A percentile compares a stretch with the other conserved stretches of the same genome.
These are phyloP conservation scores for Penicillium chermesinum DNA, from an alignment of 495 filamentous ascomycete genomes.

Conservation along the genomic window DNA sequence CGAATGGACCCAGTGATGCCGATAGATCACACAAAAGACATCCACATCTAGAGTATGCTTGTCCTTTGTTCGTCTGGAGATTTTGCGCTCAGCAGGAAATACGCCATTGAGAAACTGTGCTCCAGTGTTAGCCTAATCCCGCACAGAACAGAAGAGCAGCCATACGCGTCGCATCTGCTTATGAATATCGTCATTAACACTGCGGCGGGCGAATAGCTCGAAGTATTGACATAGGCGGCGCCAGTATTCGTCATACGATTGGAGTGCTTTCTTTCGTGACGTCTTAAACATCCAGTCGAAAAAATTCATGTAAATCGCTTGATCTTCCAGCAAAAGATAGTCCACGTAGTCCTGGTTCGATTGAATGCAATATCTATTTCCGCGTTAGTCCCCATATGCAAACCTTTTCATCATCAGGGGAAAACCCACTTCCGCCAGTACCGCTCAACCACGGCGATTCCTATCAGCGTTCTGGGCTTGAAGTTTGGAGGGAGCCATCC, in stretches of 20 bases:
- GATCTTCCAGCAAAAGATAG: conserved; percentile 21
- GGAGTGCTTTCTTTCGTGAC: conserved; percentile 21
- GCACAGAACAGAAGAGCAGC: not conserved
- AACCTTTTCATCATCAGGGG: no score
- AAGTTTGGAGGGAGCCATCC: conserved; percentile 30
- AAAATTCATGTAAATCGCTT: conserved; percentile 29
- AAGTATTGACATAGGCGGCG: conserved; percentile 24
- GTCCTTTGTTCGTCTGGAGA: conserved; percentile 1
- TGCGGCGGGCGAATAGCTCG: conserved; percentile 16
- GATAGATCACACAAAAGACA: conserved; percentile 8
- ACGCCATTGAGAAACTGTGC: not conserved
- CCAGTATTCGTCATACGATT: conserved; percentile 30
- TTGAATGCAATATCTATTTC: conserved; percentile 27
- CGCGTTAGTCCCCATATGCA: no score
- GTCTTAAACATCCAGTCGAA: conserved; percentile 29
- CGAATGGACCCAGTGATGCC: conserved; percentile 7
- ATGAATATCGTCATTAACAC: conserved; percentile 14
- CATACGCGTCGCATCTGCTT: conserved; percentile 13
- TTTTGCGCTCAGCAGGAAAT: conserved; percentile 3
- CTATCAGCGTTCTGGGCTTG: conserved; percentile 24
- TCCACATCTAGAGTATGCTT: conserved; percentile 7
- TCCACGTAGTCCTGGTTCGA: conserved; percentile 25
- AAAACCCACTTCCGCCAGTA: conserved; percentile 26
- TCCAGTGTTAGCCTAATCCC: not conserved
- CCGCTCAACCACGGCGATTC: conserved; percentile 20